Evolutionary conservation across 768 basidiomycete species (phyloP).

Genomic region (Mycena rosella): DNA sequence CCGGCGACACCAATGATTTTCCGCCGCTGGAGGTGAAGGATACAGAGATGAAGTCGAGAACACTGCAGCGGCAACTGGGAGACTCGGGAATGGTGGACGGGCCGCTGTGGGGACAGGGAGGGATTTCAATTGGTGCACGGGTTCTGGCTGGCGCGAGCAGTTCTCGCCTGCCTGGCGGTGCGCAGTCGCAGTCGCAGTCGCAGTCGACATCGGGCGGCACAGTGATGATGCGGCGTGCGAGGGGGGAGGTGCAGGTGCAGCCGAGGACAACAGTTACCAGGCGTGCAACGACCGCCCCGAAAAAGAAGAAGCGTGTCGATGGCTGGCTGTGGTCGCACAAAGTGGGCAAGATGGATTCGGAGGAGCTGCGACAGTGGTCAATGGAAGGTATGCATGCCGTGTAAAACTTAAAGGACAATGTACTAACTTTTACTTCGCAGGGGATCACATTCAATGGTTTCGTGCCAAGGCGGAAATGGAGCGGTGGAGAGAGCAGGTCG

Average conservation of each 20-base stretch:
- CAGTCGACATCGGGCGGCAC: background rate
- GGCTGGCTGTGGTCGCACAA: constrained; percentile 18
- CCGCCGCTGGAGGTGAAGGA: constrained; percentile 11
- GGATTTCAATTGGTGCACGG: background rate
- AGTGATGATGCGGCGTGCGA: background rate
- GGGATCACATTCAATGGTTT: constrained; percentile 16
- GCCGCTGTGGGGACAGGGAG: background rate
- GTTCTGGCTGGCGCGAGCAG: too few species aligned
- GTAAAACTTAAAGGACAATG: background rate
- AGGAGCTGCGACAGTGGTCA: background rate
- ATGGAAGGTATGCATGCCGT: constrained; percentile 8
- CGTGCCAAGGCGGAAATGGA: constrained; percentile 20
- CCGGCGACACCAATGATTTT: background rate
- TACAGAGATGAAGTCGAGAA: constrained; percentile 3
- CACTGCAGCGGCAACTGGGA: background rate
- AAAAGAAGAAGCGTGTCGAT: background rate
- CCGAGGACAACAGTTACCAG: too few species aligned
- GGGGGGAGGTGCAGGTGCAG: too few species aligned
- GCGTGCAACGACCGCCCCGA: too few species aligned
- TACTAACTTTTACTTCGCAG: background rate
- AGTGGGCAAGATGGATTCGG: background rate
- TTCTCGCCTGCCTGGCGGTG: too few species aligned
- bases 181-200: too few species aligned
- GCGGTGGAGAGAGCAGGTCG: constrained; percentile 13
- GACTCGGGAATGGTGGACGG: constrained; percentile 11